These are phyloP conservation scores for Monosporozyma aquatica DNA, from an alignment of 805 yeast genomes.

Conservation along the genomic window DNA sequence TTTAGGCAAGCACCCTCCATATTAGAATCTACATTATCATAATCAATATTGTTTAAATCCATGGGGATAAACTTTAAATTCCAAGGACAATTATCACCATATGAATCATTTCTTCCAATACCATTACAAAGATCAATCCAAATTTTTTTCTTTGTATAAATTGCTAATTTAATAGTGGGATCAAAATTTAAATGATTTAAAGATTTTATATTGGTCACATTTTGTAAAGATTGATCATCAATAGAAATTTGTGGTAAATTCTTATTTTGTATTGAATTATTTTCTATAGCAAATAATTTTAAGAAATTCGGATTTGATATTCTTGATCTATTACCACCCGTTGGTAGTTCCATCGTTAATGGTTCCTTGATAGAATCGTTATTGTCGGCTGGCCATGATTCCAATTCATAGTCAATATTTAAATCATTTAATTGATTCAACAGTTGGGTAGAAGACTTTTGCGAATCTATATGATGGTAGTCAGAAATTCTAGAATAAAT, in stretches of 20 bases:
- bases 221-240: slow-evolving; percentile 22
- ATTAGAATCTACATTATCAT: not conserved
- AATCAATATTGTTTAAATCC: slow-evolving; percentile 5
- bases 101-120: slow-evolving; percentile 21
- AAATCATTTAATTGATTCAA: slow-evolving; percentile 4
- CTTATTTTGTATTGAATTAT: slow-evolving; percentile 16
- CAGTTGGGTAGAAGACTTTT: slow-evolving; percentile 8
- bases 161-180: slow-evolving; percentile 23
- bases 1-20: not conserved
- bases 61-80: slow-evolving; percentile 12
- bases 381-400: too few relatives aligned
- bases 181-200: slow-evolving; percentile 13
- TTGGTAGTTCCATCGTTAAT: too few relatives aligned
- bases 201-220: slow-evolving; percentile 8
- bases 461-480: not conserved
- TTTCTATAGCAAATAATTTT: slow-evolving; percentile 25
- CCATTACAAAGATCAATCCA: slow-evolving; percentile 25
- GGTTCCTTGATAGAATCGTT: too few relatives aligned
- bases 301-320: slow-evolving; percentile 24
- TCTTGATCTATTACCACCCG: slow-evolving; percentile 22
- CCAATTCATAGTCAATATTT: slow-evolving; percentile 20
- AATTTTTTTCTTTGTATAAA: slow-evolving; percentile 25
- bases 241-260: slow-evolving; percentile 25
- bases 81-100: slow-evolving; percentile 25
- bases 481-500: not conserved